These are phyloP conservation scores for Rehmannia glutinosa DNA, from an alignment of 257 asterid species.

Conservation along the genomic window DNA sequence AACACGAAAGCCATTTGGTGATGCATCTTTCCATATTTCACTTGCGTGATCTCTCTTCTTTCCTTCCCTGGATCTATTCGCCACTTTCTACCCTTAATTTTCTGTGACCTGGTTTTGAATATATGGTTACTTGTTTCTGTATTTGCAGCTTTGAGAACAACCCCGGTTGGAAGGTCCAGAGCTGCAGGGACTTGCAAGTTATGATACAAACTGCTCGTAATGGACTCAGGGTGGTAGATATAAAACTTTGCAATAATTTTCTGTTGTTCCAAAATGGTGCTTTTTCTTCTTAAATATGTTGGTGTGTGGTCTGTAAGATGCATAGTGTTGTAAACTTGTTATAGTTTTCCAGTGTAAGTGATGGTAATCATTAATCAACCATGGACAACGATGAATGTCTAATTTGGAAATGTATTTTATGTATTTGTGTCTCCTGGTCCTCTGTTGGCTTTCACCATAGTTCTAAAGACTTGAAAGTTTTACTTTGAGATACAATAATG, in stretches of 20 bases:
- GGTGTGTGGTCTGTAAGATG: constrained; percentile 26
- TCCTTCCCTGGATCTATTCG: not conserved
- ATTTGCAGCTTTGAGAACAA: constrained; percentile 73
- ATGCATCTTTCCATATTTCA: too few species aligned
- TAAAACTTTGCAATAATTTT: constrained; percentile 14
- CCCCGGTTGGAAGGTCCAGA: constrained; percentile 90
- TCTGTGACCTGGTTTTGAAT: constrained; percentile 1
- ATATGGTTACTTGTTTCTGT: not conserved
- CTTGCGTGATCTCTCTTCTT: not conserved
- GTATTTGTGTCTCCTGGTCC: not conserved
- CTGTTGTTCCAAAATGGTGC: constrained; percentile 18
- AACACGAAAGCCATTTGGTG: too few species aligned
- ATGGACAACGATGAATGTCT: constrained; percentile 4
- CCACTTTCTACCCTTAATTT: not conserved
- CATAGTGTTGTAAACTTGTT: constrained; percentile 21
- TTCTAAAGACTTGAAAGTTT: too few species aligned
- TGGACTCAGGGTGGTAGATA: constrained; percentile 7
- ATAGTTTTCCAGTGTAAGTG: constrained; percentile 19
- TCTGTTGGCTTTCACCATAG: not conserved
- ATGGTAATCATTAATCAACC: constrained; percentile 10
- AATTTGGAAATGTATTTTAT: constrained; percentile 11
- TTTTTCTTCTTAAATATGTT: constrained; percentile 20
- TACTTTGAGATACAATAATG: too few species aligned
- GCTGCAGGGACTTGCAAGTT: constrained; percentile 84
- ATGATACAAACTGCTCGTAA: constrained; percentile 73